These are phyloP conservation scores for Chlamydomonas urium DNA, from an alignment of 139 green algal genomes.

Conservation along the genomic window DNA sequence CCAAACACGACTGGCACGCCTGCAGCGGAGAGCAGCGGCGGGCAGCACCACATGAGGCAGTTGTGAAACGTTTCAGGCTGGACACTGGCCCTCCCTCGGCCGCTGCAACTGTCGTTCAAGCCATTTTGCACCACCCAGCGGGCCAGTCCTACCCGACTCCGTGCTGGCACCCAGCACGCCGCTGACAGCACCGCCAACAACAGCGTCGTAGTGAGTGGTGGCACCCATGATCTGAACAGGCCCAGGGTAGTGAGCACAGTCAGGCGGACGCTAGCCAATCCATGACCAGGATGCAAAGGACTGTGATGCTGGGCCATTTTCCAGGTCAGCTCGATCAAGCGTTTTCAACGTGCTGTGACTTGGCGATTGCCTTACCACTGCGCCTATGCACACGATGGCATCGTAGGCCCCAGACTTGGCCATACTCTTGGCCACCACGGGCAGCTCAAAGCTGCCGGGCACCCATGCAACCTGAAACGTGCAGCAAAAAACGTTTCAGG, in stretches of 20 bases:
- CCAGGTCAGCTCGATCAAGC: neutral
- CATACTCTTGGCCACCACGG: slow-evolving; percentile 87
- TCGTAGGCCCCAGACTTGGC: slow-evolving; percentile 83
- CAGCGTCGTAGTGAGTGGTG: slow-evolving; percentile 96
- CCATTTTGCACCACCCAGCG: neutral
- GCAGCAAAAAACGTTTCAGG: too few relatives aligned
- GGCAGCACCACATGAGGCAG: neutral
- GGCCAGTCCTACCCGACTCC: slow-evolving; percentile 43
- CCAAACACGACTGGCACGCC: slow-evolving; percentile 90
- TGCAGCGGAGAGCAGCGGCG: slow-evolving; percentile 11
- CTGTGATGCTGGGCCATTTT: neutral
- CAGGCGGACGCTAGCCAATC: neutral
- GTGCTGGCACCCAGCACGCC: slow-evolving; percentile 68
- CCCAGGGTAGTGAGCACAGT: neutral
- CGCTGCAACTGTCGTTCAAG: neutral
- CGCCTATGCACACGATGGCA: slow-evolving; percentile 86
- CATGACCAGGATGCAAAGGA: neutral
- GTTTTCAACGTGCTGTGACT: neutral
- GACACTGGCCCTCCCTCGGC: neutral
- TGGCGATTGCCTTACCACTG: slow-evolving; percentile 60
- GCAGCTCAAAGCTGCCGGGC: slow-evolving; percentile 93
- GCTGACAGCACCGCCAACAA: slow-evolving; percentile 76
- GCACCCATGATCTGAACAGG: slow-evolving; percentile 74
- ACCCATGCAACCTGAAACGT: slow-evolving; percentile 92
- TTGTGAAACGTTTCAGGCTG: neutral